Evolutionary conservation across 495 filamentous ascomycete species (phyloP).

Genomic region (Trichoderma erinaceum): DNA sequence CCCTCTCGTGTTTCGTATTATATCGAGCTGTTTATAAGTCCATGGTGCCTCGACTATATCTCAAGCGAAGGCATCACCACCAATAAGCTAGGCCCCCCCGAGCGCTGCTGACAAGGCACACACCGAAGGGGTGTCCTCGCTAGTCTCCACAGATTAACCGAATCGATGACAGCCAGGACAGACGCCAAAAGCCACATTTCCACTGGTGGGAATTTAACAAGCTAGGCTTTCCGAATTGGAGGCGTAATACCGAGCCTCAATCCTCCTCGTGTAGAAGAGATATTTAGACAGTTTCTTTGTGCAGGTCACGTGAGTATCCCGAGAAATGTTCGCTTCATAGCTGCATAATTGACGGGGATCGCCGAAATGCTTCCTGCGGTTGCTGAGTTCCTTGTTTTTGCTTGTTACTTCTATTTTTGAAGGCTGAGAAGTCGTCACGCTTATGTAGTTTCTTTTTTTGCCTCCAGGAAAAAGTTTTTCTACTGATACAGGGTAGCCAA

Average conservation of each 20-base stretch:
- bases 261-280: not conserved
- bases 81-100: not conserved
- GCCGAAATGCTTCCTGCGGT: not conserved
- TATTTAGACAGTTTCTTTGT: not conserved
- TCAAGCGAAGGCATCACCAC: constrained; percentile 1
- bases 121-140: not conserved
- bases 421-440: not conserved
- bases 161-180: not conserved
- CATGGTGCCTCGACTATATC: not conserved
- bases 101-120: not conserved
- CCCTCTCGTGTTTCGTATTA: not conserved
- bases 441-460: not conserved
- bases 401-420: not conserved
- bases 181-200: not conserved
- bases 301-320: not conserved
- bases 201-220: not conserved
- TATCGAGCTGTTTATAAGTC: not conserved
- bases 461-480: not conserved
- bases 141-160: constrained; percentile 2
- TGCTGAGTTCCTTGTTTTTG: not conserved
- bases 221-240: not conserved
- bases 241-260: constrained; percentile 4
- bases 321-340: not conserved
- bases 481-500: not conserved
- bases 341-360: not conserved